Base-by-base conservation (phyloP, 768 basidiomycete genomes). In the Mrakia frigida region DNA sequence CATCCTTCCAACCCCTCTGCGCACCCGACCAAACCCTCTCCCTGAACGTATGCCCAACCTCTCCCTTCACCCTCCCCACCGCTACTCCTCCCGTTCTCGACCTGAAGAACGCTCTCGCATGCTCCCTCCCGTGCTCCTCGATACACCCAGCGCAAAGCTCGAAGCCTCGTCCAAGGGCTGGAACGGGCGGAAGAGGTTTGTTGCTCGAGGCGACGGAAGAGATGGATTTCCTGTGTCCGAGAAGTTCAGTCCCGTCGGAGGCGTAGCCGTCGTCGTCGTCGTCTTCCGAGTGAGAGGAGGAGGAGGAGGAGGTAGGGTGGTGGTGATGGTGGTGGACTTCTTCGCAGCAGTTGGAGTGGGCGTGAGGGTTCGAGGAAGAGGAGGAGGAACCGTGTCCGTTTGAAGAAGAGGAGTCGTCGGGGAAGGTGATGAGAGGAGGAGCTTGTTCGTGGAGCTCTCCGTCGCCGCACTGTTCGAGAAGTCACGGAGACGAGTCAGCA, bases 131-230 rank as follows among this genome's bases (percentile, higher is more conserved):
- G 31, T 88, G 89, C 11, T 86, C 84, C 81, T 92, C 90, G 56
- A 98, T 86, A 81, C 94, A 98, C 9, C 85, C 86, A 0, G 88
- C 86, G 82, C 94, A 98, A 41, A 97, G 88, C 82, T 97, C 94
- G 81, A 90, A 96, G 1, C 93, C 94, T 11, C 79, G 13, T 28
- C 2, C 16, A 2, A 28, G 68, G 21, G 31, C 50, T 11, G 63
- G 50, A 11, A 23, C 18, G 11, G 33, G 74, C 37, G 61, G 67
- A 23, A 37, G 61, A 35, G 31, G 73, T 33, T 53, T 61, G 39
- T 52, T 61, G 33, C 25, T 3, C 25, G 73, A 63, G 6, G 65
- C 74, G 63, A 52, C 31, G 67, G 53, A 39, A 9, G 35, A 33
- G 67, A 68, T 68, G 50, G 56, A 53, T 35, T 70, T 70, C 11